Evolutionary conservation across 108 stramenopile genomes (phyloP).

Genomic region (Skeletonema tropicum): DNA sequence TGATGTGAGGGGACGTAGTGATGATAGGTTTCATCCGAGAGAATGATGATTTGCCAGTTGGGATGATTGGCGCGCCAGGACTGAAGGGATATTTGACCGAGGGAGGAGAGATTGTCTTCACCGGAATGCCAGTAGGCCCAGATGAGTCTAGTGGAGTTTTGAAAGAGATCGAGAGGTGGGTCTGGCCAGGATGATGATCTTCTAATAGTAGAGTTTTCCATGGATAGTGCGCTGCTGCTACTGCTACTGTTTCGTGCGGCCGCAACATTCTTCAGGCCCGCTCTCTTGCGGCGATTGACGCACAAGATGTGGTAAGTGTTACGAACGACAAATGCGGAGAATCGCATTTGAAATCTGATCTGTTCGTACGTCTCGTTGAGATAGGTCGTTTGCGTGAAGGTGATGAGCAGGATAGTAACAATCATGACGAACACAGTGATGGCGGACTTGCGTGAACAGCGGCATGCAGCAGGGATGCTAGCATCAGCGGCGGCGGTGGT

Average conservation of each 20-base stretch:
- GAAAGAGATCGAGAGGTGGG: not conserved
- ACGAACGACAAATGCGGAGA: not conserved
- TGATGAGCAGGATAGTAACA: not conserved
- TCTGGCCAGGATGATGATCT: not conserved
- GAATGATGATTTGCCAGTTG: not conserved
- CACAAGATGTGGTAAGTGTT: not conserved
- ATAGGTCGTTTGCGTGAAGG: not conserved
- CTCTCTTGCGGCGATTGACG: not conserved
- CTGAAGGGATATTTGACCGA: not conserved
- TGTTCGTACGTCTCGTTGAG: not conserved
- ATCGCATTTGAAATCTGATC: not conserved
- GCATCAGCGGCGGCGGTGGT: no score
- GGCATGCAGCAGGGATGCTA: no score
- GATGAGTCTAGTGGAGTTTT: not conserved
- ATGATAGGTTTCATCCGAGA: not conserved
- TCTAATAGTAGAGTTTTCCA: not conserved
- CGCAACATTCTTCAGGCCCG: not conserved
- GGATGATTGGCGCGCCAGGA: not conserved
- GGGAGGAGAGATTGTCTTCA: not conserved
- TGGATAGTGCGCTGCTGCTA: no score
- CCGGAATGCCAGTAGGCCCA: slow-evolving; percentile 3
- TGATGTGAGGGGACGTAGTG: not conserved
- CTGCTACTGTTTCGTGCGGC: not conserved
- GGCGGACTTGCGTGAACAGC: not conserved
- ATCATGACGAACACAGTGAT: not conserved